Evolutionary conservation across 441 rosid species (phyloP).

Genomic region (Pelargonium citronellum): DNA sequence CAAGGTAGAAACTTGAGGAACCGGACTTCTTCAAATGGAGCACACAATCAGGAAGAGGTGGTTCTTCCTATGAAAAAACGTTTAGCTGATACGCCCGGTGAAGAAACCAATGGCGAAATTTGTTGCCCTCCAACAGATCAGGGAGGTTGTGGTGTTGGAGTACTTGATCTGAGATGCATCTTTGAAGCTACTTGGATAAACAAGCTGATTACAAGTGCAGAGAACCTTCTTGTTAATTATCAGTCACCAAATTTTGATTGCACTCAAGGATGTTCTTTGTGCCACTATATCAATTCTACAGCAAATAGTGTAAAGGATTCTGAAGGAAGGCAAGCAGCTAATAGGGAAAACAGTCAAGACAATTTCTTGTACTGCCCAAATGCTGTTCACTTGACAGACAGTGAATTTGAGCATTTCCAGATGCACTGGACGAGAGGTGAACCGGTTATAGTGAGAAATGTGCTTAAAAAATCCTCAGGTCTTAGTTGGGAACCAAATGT

Average conservation of each 20-base stretch:
- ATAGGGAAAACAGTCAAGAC: conserved; percentile 28
- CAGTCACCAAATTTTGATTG: conserved; percentile 17
- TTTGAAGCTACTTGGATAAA: conserved; percentile 26
- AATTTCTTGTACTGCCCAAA: conserved; percentile 35
- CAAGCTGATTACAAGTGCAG: conserved; percentile 30
- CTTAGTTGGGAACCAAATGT: conserved; percentile 95
- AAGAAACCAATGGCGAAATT: no score
- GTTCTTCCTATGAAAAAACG: no score
- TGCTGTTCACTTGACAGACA: conserved; percentile 25
- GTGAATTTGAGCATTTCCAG: conserved; percentile 42
- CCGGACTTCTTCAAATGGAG: no score
- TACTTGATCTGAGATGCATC: conserved; percentile 33
- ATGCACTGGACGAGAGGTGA: conserved; percentile 76
- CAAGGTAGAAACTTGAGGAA: conserved; percentile 22
- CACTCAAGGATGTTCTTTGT: conserved; percentile 30
- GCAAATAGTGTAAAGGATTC: conserved; percentile 17
- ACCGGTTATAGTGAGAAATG: conserved; percentile 64
- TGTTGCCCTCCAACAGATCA: conserved; percentile 30
- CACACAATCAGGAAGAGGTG: no score
- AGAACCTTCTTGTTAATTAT: conserved; percentile 25
- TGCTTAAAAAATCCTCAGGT: conserved; percentile 47
- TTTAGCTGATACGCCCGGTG: no score
- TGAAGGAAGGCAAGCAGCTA: conserved; percentile 38
- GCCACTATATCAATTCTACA: conserved; percentile 19
- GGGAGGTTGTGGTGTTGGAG: conserved; percentile 40